Conservation (phyloP, 768 basidiomycete species). For the Russula earlei region DNA sequence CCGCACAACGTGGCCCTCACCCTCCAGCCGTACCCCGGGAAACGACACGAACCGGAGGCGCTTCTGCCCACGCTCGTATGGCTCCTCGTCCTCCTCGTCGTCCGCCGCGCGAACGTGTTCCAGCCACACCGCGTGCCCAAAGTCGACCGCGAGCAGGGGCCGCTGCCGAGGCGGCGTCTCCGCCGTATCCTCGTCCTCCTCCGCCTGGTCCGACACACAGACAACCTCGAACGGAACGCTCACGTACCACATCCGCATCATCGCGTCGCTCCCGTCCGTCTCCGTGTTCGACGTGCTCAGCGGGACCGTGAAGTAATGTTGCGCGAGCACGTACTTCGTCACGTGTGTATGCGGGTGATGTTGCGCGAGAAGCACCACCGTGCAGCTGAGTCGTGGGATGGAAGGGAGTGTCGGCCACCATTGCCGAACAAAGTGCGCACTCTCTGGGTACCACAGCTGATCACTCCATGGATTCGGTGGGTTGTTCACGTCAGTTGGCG, state of each 20-base stretch:
- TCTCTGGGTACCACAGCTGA: slow-evolving; percentile 63
- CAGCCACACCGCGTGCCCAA: slow-evolving; percentile 82
- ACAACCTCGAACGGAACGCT: slow-evolving; percentile 64
- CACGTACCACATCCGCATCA: slow-evolving; percentile 66
- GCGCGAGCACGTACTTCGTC: slow-evolving; percentile 56
- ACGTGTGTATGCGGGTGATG: slow-evolving; percentile 53
- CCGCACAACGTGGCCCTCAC: slow-evolving; percentile 22
- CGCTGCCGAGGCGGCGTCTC: slow-evolving; percentile 36
- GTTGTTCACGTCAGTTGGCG: background rate
- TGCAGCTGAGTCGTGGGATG: slow-evolving; percentile 61
- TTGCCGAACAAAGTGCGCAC: slow-evolving; percentile 68
- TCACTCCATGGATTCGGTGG: slow-evolving; percentile 52
- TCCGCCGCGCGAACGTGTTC: slow-evolving; percentile 38
- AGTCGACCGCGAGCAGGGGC: slow-evolving; percentile 74
- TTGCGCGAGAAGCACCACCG: slow-evolving; percentile 56
- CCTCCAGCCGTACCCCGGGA: slow-evolving; percentile 39
- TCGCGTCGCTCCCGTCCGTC: slow-evolving; percentile 35
- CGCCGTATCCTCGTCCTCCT: slow-evolving; percentile 33
- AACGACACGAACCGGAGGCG: slow-evolving; percentile 64
- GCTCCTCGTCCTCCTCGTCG: slow-evolving; percentile 26
- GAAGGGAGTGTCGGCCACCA: slow-evolving; percentile 68
- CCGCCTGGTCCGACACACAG: slow-evolving; percentile 42
- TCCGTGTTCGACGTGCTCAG: slow-evolving; percentile 25
- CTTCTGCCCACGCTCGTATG: slow-evolving; percentile 31
- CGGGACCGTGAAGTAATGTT: slow-evolving; percentile 69